phyloP scores from a whole-genome alignment of 2,329 filamentous ascomycete genomes.

The Aspergillus sp. region DNA sequence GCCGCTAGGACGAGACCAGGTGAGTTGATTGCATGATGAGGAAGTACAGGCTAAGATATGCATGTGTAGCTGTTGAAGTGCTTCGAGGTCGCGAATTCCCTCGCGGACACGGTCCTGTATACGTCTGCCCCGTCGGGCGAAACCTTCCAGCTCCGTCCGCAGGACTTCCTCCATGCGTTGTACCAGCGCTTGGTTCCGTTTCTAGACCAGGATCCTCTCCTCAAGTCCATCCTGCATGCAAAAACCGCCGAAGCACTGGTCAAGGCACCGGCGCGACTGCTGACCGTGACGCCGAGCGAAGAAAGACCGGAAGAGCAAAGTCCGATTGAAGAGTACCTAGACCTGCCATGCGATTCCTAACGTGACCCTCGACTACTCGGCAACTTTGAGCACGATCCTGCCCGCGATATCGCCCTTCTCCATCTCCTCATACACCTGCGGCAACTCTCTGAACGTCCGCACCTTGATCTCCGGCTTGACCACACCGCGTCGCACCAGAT shows the following conservation, averaged over 20 bases:
- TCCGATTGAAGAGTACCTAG: conserved; percentile 1
- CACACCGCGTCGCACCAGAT: conserved; percentile 41
- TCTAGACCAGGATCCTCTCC: conserved; percentile 22
- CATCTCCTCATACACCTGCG: conserved; percentile 44
- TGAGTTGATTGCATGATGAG: conserved; percentile 8
- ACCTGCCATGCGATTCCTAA: background rate
- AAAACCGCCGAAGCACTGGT: conserved; percentile 30
- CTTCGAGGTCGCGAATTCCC: conserved; percentile 31
- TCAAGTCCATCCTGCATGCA: conserved; percentile 26
- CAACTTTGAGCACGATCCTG: conserved; percentile 43
- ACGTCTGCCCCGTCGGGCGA: conserved; percentile 1
- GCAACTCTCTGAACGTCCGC: conserved; percentile 43
- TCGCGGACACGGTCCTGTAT: conserved; percentile 28
- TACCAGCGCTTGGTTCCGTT: conserved; percentile 31
- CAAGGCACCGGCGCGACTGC: conserved; percentile 22
- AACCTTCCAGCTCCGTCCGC: conserved; percentile 22
- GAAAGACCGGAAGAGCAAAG: background rate
- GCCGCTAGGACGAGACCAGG: conserved; percentile 31
- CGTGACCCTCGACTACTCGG: conserved; percentile 16
- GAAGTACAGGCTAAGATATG: background rate
- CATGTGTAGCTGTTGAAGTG: conserved; percentile 28
- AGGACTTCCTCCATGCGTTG: conserved; percentile 29
- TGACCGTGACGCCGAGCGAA: background rate
- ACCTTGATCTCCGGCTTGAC: conserved; percentile 44
- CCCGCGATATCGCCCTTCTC: conserved; percentile 46